Percentiles rank a stretch among this genome's conserved stretches.
phyloP scores from a whole-genome alignment of 768 basidiomycete genomes.

The Kwoniella dejecticola region DNA sequence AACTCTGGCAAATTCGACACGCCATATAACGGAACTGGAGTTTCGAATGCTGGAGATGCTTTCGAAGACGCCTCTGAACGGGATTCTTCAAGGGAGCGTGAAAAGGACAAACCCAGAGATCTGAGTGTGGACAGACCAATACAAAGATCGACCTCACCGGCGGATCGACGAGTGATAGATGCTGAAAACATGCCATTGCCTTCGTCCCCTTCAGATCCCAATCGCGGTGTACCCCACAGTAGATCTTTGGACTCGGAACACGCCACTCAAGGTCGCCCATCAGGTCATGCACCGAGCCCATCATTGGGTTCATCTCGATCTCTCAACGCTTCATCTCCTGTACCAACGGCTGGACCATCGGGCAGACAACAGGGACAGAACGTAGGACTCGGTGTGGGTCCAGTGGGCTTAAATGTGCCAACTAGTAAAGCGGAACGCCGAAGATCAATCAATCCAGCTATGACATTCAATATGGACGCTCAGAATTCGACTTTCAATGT shows the following conservation, averaged over 20 bases:
- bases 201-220: constrained; percentile 24
- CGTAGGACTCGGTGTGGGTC: constrained; percentile 52
- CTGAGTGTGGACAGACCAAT: constrained; percentile 28
- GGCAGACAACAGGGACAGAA: constrained; percentile 10
- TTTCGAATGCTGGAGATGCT: constrained; percentile 11
- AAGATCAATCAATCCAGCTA: constrained; percentile 64
- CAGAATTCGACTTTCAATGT: constrained; percentile 37
- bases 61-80: constrained; percentile 25
- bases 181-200: constrained; percentile 24
- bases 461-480: constrained; percentile 56
- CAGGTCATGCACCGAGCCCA: constrained; percentile 8
- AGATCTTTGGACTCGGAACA: constrained; percentile 21
- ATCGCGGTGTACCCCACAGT: constrained; percentile 7
- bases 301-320: constrained; percentile 26
- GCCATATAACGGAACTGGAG: constrained; percentile 11
- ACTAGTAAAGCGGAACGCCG: constrained; percentile 60
- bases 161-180: constrained; percentile 9
- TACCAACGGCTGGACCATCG: constrained; percentile 18
- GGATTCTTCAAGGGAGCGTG: constrained; percentile 8
- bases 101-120: constrained; percentile 18
- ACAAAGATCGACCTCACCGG: constrained; percentile 29
- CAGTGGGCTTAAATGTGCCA: constrained; percentile 49
- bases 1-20: constrained; percentile 30
- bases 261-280: constrained; percentile 12
- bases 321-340: constrained; percentile 8